Base-by-base conservation (phyloP, 2,329 filamentous ascomycete species). In the Cladosporium halotolerans region DNA sequence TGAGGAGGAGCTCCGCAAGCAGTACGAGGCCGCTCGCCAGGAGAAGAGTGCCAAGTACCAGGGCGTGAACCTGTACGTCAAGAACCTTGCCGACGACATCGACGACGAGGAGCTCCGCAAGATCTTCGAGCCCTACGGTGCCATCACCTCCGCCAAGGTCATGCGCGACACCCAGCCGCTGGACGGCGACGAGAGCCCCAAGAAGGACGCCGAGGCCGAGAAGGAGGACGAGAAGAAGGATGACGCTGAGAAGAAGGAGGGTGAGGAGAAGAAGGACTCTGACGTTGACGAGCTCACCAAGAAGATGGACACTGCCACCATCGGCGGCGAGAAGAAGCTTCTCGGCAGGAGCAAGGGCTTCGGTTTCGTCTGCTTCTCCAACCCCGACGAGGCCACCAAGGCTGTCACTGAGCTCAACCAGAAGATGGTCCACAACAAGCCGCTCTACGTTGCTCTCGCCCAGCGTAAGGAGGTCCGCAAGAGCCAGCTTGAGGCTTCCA, bases 31-130 rank as follows among this genome's bases (percentile, higher is more conserved):
- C 68, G 90, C 90, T 66, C 92, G 93, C 67, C 81, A 95, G 66
- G 93, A 99, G 82, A 99, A 99, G 81, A 91, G 90, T 72, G 95
- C 84, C 79, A 99, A 99, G 80, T 99, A 99, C 77, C 90, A 96
- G 78, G 93, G 93, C 63, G 93, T 99, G 73, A 99, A 99, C 79
- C 82, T 99, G 46, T 99, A 99, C 79, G 93, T 99, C 78, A 99
- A 99, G 85, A 99, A 99, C 76, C 79, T 99, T 57, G 87, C 90
- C 61, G 93, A 99, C 63, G 93, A 97, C 57, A 84, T 99, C 62
- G 93, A 99, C 68, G 93, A 99, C 65, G 93, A 99, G 68, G 96
- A 96, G 82, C 84, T 99, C 58, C 90, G 93, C 66, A 85, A 91
- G 67, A 86, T 97, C 72, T 99, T 99, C 73, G 78, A 85, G 68